These are phyloP conservation scores for Leccinum imitatum DNA, from an alignment of 768 basidiomycete species.

Conservation along the genomic window DNA sequence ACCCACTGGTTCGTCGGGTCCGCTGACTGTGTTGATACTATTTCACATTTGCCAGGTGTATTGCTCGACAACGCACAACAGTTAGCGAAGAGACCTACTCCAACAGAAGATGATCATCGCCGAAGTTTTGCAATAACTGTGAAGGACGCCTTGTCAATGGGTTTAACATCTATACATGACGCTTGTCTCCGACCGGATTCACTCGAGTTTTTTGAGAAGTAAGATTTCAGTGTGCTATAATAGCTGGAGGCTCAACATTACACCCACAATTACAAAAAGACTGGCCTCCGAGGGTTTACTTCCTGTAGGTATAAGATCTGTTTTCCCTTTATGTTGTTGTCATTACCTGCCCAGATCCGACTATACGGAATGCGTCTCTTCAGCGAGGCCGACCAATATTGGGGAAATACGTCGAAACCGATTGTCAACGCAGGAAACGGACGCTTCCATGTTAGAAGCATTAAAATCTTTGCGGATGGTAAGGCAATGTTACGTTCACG, in stretches of 20 bases:
- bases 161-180: background rate
- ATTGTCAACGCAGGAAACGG: conserved; percentile 58
- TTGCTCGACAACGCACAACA: conserved; percentile 87
- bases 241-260: conserved; percentile 33
- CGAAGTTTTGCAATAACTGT: conserved; percentile 57
- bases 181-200: background rate
- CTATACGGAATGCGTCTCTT: conserved; percentile 78
- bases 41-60: conserved; percentile 46
- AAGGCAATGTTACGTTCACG: background rate
- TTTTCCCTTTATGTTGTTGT: conserved; percentile 3
- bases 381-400: conserved; percentile 65
- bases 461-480: conserved; percentile 75
- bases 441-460: conserved; percentile 67
- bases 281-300: conserved; percentile 58
- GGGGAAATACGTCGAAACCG: conserved; percentile 63
- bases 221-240: background rate
- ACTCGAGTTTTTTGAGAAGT: background rate
- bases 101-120: conserved; percentile 62
- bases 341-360: conserved; percentile 51
- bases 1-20: conserved; percentile 59
- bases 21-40: conserved; percentile 5
- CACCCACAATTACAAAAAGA: conserved; percentile 38
- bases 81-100: conserved; percentile 59
- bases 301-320: conserved; percentile 45
- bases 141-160: background rate